Conservation (phyloP, 345 rosid genomes). For the Citrus trifoliata region DNA sequence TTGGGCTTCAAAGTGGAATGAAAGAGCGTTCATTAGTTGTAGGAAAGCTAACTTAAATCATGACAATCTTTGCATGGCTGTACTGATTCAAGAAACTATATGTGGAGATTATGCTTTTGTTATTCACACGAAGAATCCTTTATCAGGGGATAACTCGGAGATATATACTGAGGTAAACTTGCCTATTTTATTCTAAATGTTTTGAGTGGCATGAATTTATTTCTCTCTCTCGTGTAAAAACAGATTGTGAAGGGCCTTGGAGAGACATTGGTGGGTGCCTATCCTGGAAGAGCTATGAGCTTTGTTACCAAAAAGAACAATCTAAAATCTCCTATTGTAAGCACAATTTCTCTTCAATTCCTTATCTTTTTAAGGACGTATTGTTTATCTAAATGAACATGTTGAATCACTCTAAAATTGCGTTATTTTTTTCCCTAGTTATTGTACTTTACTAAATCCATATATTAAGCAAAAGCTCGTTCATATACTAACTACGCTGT, state of each 20-base stretch:
- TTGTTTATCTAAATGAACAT: not conserved
- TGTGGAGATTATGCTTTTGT: constrained; percentile 44
- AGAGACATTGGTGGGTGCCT: constrained; percentile 42
- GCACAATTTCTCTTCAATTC: constrained; percentile 7
- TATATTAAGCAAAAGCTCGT: not conserved
- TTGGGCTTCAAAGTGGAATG: constrained; percentile 55
- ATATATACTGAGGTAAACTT: constrained; percentile 39
- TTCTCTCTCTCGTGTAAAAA: constrained; percentile 1
- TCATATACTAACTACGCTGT: not conserved
- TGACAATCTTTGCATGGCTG: constrained; percentile 35
- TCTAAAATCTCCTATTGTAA: constrained; percentile 32
- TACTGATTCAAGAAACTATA: constrained; percentile 40
- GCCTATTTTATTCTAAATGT: not conserved
- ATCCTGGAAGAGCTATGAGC: constrained; percentile 43
- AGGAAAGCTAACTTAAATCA: constrained; percentile 35
- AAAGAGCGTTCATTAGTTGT: constrained; percentile 39
- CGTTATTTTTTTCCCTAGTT: not conserved
- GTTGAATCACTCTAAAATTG: not conserved
- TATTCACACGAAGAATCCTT: constrained; percentile 42
- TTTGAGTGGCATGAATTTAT: not conserved
- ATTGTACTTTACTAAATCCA: not conserved
- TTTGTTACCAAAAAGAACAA: constrained; percentile 34
- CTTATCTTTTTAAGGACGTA: not conserved
- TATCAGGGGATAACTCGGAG: constrained; percentile 36
- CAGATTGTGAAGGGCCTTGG: constrained; percentile 49